Conservation (phyloP, 73 alveolate genomes). For the Diophrys appendiculata region DNA sequence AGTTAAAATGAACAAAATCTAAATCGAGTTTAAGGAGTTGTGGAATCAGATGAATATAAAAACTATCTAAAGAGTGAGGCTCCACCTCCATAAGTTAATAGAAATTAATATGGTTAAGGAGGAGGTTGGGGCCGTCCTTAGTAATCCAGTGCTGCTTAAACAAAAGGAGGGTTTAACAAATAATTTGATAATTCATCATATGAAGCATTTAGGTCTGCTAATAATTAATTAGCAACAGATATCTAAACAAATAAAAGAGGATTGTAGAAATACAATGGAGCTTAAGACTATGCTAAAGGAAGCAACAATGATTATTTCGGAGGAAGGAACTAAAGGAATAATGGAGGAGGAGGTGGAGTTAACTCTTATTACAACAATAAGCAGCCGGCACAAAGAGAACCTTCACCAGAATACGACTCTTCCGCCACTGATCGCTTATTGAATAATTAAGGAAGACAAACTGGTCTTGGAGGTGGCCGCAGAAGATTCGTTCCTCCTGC, state of each 20-base stretch:
- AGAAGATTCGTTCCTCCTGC: slow-evolving; percentile 63
- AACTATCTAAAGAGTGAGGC: neutral
- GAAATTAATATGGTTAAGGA: neutral
- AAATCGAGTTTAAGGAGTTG: too few species aligned
- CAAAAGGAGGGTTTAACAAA: too few species aligned
- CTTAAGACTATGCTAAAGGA: neutral
- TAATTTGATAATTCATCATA: too few species aligned
- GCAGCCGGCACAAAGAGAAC: neutral
- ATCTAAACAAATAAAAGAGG: neutral
- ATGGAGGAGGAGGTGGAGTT: too few species aligned
- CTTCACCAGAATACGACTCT: slow-evolving; percentile 20
- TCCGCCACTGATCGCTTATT: slow-evolving; percentile 58
- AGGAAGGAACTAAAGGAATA: too few species aligned
- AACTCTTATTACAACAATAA: neutral
- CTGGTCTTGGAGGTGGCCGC: slow-evolving; percentile 42
- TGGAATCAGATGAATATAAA: neutral
- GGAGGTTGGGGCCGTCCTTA: neutral
- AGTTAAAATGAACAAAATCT: too few species aligned
- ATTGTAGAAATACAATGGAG: too few species aligned
- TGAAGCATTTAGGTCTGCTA: neutral
- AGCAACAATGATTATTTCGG: too few species aligned
- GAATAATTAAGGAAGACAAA: slow-evolving; percentile 57
- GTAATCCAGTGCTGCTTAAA: neutral
- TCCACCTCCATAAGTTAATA: neutral
- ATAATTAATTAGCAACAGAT: neutral